Evolutionary conservation across 139 green algal genomes (phyloP).

Genomic region (Dunaliella sp.): DNA sequence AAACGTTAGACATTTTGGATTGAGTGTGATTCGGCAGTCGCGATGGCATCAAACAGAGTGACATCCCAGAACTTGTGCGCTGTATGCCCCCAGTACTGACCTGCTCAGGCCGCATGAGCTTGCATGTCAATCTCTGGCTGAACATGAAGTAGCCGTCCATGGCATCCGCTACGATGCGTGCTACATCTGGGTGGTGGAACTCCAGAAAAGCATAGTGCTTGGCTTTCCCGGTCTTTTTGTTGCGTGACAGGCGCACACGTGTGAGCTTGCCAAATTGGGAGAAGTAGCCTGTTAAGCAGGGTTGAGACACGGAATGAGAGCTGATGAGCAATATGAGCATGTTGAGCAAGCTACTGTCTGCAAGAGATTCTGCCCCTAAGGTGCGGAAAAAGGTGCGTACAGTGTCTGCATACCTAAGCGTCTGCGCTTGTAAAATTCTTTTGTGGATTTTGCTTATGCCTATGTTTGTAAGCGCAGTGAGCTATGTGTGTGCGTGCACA

Average conservation of each 20-base stretch:
- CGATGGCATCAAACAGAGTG: too few relatives aligned
- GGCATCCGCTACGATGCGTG: slow-evolving; percentile 73
- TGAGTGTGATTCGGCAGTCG: too few relatives aligned
- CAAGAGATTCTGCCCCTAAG: neutral
- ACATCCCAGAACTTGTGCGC: too few relatives aligned
- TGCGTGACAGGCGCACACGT: slow-evolving; percentile 61
- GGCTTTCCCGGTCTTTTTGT: slow-evolving; percentile 55
- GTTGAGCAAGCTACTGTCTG: neutral
- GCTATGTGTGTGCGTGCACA: neutral
- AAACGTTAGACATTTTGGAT: too few relatives aligned
- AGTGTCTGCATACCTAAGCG: neutral
- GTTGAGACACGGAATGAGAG: neutral
- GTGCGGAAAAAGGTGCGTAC: neutral
- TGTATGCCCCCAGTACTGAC: too few relatives aligned
- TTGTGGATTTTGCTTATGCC: neutral
- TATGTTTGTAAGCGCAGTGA: too few relatives aligned
- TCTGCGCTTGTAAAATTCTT: neutral
- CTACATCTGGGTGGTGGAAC: slow-evolving; percentile 76
- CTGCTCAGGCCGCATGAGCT: slow-evolving; percentile 33
- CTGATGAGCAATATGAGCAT: neutral
- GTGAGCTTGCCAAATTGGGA: slow-evolving; percentile 70
- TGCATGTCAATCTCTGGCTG: slow-evolving; percentile 49
- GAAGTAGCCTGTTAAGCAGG: slow-evolving; percentile 77
- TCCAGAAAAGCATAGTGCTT: slow-evolving; percentile 76
- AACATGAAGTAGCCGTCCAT: slow-evolving; percentile 95